Conservation (phyloP, 1,139 yeast species). For the Meyerozyma smithsonii region DNA sequence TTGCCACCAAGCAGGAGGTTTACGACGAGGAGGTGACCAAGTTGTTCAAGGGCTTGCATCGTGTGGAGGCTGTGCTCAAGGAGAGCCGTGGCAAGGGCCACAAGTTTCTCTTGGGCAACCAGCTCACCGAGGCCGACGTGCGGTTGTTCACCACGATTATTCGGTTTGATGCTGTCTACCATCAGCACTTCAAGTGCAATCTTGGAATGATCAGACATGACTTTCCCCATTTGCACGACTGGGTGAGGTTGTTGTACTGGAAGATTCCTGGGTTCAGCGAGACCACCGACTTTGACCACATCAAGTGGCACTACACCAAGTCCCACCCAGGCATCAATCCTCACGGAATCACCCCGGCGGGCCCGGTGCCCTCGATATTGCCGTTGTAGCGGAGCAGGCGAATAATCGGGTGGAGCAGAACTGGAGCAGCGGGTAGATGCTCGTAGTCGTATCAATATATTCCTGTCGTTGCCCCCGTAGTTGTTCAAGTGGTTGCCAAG, state of each 20-base stretch:
- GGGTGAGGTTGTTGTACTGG: slow-evolving; percentile 87
- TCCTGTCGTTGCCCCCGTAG: too few species aligned
- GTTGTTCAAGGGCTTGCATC: slow-evolving; percentile 69
- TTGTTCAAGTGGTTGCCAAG: too few species aligned
- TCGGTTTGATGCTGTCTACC: slow-evolving; percentile 88
- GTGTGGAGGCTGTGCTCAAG: slow-evolving; percentile 61
- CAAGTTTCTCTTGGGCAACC: slow-evolving; percentile 57
- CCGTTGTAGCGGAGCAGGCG: slow-evolving; percentile 15
- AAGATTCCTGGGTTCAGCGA: slow-evolving; percentile 67
- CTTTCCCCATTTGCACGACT: slow-evolving; percentile 72
- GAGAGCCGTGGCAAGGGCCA: slow-evolving; percentile 35
- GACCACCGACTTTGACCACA: slow-evolving; percentile 85
- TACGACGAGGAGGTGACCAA: slow-evolving; percentile 68
- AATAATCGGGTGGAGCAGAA: neutral
- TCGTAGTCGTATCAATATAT: too few species aligned
- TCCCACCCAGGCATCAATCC: slow-evolving; percentile 83
- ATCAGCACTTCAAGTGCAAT: slow-evolving; percentile 93
- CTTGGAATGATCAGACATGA: slow-evolving; percentile 74
- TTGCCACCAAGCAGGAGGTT: slow-evolving; percentile 78
- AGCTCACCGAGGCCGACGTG: slow-evolving; percentile 84
- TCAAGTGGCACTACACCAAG: slow-evolving; percentile 83
- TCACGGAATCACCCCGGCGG: slow-evolving; percentile 76
- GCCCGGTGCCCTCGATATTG: slow-evolving; percentile 76
- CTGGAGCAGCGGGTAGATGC: neutral
- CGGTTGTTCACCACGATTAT: slow-evolving; percentile 77